These are phyloP conservation scores for Carex littledalei DNA, from an alignment of 176 grass and related monocot species.

Conservation along the genomic window DNA sequence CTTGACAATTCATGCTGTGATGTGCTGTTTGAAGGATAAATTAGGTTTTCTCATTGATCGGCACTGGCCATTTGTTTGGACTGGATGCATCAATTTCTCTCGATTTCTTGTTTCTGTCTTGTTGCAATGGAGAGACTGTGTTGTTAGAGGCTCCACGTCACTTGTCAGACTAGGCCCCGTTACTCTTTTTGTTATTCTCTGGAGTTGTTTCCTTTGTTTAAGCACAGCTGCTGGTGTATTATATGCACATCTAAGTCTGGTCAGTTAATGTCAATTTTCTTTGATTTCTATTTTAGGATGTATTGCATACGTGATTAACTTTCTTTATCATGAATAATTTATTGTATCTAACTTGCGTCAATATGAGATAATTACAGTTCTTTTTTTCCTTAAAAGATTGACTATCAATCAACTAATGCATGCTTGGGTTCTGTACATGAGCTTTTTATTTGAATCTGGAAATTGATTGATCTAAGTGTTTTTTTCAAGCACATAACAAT, in stretches of 20 bases:
- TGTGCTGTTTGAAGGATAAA: slow-evolving; percentile 36
- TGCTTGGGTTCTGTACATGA: background rate
- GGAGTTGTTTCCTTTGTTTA: slow-evolving; percentile 81
- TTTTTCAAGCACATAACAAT: background rate
- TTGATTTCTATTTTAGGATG: slow-evolving; percentile 18
- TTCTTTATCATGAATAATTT: background rate
- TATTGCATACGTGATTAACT: background rate
- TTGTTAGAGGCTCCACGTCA: slow-evolving; percentile 42
- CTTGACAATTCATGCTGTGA: slow-evolving; percentile 43
- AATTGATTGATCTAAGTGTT: background rate
- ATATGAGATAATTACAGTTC: background rate
- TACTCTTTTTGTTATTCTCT: slow-evolving; percentile 80
- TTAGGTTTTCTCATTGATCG: slow-evolving; percentile 65
- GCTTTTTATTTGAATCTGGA: background rate
- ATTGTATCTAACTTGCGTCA: background rate
- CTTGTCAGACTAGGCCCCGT: slow-evolving; percentile 61
- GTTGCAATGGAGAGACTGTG: slow-evolving; percentile 55
- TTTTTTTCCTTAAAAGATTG: background rate
- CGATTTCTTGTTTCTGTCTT: slow-evolving; percentile 41
- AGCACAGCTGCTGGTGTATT: slow-evolving; percentile 56
- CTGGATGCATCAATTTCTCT: slow-evolving; percentile 40
- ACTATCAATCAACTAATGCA: background rate
- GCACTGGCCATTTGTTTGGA: slow-evolving; percentile 83
- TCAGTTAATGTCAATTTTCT: slow-evolving; percentile 30
- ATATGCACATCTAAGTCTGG: slow-evolving; percentile 71